phyloP scores from a whole-genome alignment of 345 rosid species.

The Sonneratia caseolaris region DNA sequence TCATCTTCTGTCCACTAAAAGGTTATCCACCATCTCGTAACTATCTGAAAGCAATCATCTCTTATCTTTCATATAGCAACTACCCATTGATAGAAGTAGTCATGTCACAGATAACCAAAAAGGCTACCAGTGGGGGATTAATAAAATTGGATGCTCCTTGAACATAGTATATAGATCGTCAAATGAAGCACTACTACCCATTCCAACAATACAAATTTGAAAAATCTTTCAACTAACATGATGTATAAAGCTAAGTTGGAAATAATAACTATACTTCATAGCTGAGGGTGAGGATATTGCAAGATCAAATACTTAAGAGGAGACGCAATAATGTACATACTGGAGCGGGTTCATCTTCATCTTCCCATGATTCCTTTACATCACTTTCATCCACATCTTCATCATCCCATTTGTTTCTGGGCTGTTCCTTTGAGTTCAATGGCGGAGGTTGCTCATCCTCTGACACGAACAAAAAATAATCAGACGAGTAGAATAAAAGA shows the following conservation, averaged over 20 bases:
- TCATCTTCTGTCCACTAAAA: background rate
- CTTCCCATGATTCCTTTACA: slow-evolving; percentile 98
- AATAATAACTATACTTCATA: background rate
- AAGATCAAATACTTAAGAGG: background rate
- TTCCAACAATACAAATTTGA: background rate
- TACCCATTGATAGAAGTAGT: background rate
- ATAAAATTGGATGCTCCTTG: background rate
- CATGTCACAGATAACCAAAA: background rate
- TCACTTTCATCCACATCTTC: slow-evolving; percentile 84
- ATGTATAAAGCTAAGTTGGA: background rate
- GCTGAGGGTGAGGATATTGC: background rate
- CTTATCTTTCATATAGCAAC: background rate
- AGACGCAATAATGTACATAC: slow-evolving; percentile 25
- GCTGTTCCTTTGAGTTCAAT: slow-evolving; percentile 35
- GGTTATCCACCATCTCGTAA: no score
- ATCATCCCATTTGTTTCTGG: slow-evolving; percentile 74
- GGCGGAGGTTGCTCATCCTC: slow-evolving; percentile 67
- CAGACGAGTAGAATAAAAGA: background rate
- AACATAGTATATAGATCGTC: background rate
- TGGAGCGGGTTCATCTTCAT: slow-evolving; percentile 73
- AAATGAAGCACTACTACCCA: background rate
- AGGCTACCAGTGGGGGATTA: background rate
- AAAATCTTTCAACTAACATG: background rate
- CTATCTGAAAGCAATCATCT: background rate
- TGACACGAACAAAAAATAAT: slow-evolving; percentile 8